phyloP scores from a whole-genome alignment of 352 stramenopile species.

The Globisporangium apiculatum region DNA sequence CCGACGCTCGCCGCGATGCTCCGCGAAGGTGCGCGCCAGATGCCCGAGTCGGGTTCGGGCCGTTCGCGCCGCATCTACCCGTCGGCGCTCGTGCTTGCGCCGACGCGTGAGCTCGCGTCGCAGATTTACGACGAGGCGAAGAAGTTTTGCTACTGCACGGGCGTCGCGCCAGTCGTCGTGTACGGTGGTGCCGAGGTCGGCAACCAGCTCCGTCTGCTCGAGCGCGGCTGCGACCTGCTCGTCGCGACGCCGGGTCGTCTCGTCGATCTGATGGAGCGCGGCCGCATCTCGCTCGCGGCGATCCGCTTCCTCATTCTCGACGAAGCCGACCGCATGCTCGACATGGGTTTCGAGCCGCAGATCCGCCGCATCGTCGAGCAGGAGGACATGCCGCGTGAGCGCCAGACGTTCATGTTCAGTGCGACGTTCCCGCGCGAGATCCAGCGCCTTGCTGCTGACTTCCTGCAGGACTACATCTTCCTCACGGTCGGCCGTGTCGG shows the following conservation, averaged over 20 bases:
- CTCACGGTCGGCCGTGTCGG: constrained; percentile 97
- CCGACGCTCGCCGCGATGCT: constrained; percentile 96
- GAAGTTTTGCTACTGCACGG: constrained; percentile 96
- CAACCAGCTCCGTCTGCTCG: constrained; percentile 76
- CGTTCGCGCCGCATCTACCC: constrained; percentile 87
- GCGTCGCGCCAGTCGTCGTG: constrained; percentile 91
- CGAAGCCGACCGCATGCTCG: constrained; percentile 99
- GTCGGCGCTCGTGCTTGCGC: constrained; percentile 89
- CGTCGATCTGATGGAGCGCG: constrained; percentile 95
- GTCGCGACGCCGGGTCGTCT: constrained; percentile 97
- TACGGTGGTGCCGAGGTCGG: constrained; percentile 92
- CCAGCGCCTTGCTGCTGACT: constrained; percentile 94
- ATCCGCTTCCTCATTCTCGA: constrained; percentile 98
- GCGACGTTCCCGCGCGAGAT: constrained; percentile 99
- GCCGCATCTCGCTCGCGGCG: constrained; percentile 82
- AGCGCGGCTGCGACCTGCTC: constrained; percentile 95
- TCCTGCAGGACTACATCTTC: constrained; percentile 99
- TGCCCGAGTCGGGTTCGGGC: constrained; percentile 37
- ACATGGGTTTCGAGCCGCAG: constrained; percentile 99
- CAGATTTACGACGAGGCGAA: constrained; percentile 96
- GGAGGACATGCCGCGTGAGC: constrained; percentile 94
- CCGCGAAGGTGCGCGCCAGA: constrained; percentile 55
- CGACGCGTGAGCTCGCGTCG: constrained; percentile 91
- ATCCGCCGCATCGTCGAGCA: constrained; percentile 98
- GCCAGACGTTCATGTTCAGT: constrained; percentile 99